Base-by-base conservation (phyloP, 1,284 basidiomycete genomes). In the Cutaneotrichosporon spelunceum region DNA sequence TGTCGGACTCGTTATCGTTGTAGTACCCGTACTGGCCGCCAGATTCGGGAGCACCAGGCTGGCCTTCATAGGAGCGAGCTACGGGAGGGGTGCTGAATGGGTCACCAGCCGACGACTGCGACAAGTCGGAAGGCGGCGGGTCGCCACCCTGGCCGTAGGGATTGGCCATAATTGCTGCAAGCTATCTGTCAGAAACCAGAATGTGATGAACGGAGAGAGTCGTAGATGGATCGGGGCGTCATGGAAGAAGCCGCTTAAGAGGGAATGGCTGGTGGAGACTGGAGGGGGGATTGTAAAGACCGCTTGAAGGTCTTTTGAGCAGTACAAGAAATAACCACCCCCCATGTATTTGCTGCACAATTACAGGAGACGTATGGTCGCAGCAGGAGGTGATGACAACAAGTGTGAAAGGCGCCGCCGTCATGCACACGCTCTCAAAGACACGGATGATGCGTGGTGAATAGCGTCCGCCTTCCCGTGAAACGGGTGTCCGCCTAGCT, bases 1-100 rank as follows among this genome's bases (percentile, higher is more conserved):
- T 80, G 68, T 89, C 89, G 39, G 87, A 87, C 66, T 90, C 88
- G 72, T 85, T 86, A 82, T 91, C 89, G 70, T 88, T 85, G 75
- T 88, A 88, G 72, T 77, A 61, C 81, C 70, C 4, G 58, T 75
- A 74, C 70, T 52, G 59, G 66, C 56, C 68, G 61, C 39, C 73
- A 63, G 55, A 69, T 4, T 24, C 45, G 6, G 61, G 62, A 4
- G 48, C 36, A 39, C 47, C 54, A 6, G 59, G 66, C n/a, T 59
- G 56, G 13, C 63, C 63, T 33, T 68, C 72, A 52, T 76, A 76
- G 24, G 63, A 62, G 8, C 74, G 69, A 49, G 70, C 64, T 5
- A 71, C 34, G 34, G 52, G 52, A 39, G 52, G 68, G 36, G 66
- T 64, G 65, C 73, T 76, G 70, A 75, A 78, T 2, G 74, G 76